Evolutionary conservation across 495 filamentous ascomycete species (phyloP).

Genomic region (Trypethelium eluteriae): DNA sequence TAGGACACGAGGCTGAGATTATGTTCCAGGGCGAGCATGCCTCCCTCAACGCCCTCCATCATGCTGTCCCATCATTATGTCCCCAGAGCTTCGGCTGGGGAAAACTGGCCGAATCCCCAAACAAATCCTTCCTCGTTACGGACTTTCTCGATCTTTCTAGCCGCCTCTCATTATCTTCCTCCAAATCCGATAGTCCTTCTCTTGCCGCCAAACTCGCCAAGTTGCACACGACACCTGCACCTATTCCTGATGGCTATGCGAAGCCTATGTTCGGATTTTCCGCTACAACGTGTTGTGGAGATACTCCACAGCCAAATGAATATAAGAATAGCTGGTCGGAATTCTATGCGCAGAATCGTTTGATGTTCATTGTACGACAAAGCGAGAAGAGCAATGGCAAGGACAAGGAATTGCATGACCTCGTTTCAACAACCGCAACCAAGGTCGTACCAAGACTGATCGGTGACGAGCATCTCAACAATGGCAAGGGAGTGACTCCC

Average conservation of each 20-base stretch:
- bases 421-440: constrained; percentile 55
- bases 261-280: constrained; percentile 70
- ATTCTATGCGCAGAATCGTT: constrained; percentile 70
- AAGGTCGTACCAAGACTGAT: constrained; percentile 66
- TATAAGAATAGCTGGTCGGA: constrained; percentile 65
- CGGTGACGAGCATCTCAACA: constrained; percentile 56
- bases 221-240: constrained; percentile 70
- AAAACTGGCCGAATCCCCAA: constrained; percentile 42
- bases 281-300: constrained; percentile 75
- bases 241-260: constrained; percentile 50
- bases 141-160: constrained; percentile 66
- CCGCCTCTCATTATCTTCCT: constrained; percentile 18
- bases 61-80: constrained; percentile 62
- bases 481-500: constrained; percentile 51
- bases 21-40: constrained; percentile 82
- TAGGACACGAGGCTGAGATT: constrained; percentile 51
- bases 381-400: constrained; percentile 54
- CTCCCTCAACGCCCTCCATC: constrained; percentile 73
- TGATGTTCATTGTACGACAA: constrained; percentile 54
- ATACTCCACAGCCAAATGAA: constrained; percentile 69
- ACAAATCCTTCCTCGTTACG: constrained; percentile 63
- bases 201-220: constrained; percentile 70
- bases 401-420: constrained; percentile 50
- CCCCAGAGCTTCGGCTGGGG: constrained; percentile 67
- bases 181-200: constrained; percentile 33